Conservation (phyloP, 495 filamentous ascomycete genomes). For the Lophium mytilinum region DNA sequence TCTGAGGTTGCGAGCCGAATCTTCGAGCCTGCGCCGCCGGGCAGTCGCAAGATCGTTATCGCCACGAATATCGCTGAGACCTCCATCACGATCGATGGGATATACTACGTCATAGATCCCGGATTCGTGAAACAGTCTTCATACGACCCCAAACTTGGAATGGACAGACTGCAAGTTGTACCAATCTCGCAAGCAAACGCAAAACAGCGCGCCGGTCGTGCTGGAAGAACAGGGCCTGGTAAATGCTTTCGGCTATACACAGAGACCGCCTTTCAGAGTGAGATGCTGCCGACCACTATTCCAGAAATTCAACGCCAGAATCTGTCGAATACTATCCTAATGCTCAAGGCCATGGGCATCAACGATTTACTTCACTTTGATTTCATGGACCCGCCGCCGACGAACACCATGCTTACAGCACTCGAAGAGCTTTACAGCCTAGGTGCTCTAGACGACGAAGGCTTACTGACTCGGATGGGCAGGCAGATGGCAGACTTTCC, state of each 20-base stretch:
- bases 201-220: conserved; percentile 87
- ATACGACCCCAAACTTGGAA: conserved; percentile 93
- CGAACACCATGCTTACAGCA: conserved; percentile 94
- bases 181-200: conserved; percentile 96
- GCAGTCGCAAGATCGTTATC: conserved; percentile 90
- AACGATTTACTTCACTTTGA: conserved; percentile 96
- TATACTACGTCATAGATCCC: conserved; percentile 95
- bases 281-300: conserved; percentile 94
- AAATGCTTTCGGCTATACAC: conserved; percentile 97
- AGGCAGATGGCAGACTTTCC: conserved; percentile 98
- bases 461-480: conserved; percentile 82
- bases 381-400: conserved; percentile 97
- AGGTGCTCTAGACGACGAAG: conserved; percentile 91
- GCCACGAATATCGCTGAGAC: conserved; percentile 99
- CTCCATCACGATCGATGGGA: conserved; percentile 92
- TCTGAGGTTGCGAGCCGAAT: conserved; percentile 91
- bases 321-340: conserved; percentile 86
- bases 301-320: conserved; percentile 97
- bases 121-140: conserved; percentile 97
- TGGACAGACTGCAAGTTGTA: conserved; percentile 92
- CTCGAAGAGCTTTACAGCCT: conserved; percentile 92
- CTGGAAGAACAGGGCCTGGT: conserved; percentile 88
- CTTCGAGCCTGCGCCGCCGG: conserved; percentile 86
- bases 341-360: conserved; percentile 99
- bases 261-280: conserved; percentile 87